A percentile compares a stretch with the other conserved stretches of the same genome.
phyloP scores from a whole-genome alignment of 2,329 filamentous ascomycete species.

The Aspergillus clavatus region DNA sequence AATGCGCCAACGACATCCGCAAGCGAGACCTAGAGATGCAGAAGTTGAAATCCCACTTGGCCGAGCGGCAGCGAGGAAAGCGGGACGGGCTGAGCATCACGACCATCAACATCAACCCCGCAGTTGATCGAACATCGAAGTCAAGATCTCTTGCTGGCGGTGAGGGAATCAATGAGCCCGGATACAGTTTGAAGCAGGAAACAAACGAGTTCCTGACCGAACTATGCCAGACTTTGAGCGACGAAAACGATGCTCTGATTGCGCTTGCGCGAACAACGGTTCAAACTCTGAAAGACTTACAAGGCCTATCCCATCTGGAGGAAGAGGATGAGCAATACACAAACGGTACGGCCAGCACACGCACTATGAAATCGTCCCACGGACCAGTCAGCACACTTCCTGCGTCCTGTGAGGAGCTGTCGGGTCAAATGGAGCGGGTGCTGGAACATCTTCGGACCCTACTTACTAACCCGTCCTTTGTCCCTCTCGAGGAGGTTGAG shows the following conservation, averaged over 20 bases:
- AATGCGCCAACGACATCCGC: conserved; percentile 85
- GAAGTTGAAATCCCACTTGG: conserved; percentile 78
- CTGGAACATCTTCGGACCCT: conserved; percentile 77
- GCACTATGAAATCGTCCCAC: conserved; percentile 18
- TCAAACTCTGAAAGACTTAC: conserved; percentile 59
- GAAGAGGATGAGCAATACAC: conserved; percentile 27
- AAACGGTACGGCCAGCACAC: conserved; percentile 21
- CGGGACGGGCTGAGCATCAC: conserved; percentile 50
- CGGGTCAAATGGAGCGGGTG: conserved; percentile 68
- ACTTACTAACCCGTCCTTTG: conserved; percentile 92
- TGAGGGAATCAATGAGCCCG: conserved; percentile 49
- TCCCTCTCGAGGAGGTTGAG: conserved; percentile 89
- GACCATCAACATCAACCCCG: conserved; percentile 45
- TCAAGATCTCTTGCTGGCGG: conserved; percentile 27
- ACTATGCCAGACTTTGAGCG: conserved; percentile 74
- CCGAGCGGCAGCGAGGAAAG: conserved; percentile 59
- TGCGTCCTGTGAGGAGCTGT: conserved; percentile 64
- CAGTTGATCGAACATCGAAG: conserved; percentile 31
- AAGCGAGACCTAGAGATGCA: conserved; percentile 88
- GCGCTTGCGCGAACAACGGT: conserved; percentile 67
- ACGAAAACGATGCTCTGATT: conserved; percentile 84
- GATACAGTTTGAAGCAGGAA: conserved; percentile 72
- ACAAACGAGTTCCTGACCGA: conserved; percentile 88
- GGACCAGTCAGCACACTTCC: conserved; percentile 44
- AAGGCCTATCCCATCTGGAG: conserved; percentile 43